Base-by-base conservation (phyloP, 768 basidiomycete species). In the Leccinum variicolor region DNA sequence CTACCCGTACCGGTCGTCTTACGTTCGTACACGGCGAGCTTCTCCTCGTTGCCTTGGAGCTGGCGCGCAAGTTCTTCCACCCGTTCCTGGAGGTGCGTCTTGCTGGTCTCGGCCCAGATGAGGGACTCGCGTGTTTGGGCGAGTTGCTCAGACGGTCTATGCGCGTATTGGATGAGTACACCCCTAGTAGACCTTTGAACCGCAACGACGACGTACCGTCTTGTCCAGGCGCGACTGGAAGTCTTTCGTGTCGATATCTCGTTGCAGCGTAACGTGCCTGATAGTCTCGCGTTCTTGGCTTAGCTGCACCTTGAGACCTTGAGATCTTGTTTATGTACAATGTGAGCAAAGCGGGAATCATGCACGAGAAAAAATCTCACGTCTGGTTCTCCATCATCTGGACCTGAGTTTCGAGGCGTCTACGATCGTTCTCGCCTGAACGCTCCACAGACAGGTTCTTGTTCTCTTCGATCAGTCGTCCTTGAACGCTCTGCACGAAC, bases 21-120 rank as follows among this genome's bases (percentile, higher is more conserved):
- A 34, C 90, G 84, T 67, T 94, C 92, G 64, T 92, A 95, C 3
- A 94, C 90, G 2, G 91, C 79, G 26, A 94, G 80, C 72, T 93
- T 94, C 77, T 94, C 92, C 47, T 86, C 83, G 55, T 85, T 86
- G 29, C 89, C 89, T 60, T 89, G 84, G 6, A 91, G 71, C 60
- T 89, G 86, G 25, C 77, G 74, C 17, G 69, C 67, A 21, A 80
- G 67, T 9, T 75, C 72, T 47, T 75, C 73, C 4, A 74, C 67
- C 34, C 87, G 85, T 61, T 89, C 84, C 68, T 92, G 86, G 7
- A 92, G 79, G 67, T 92, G 87, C 39, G 79, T 85, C 72, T 85
- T 89, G 77, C 84, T 90, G 0, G 87, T 90, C 66, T 92, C 86
- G 3, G 89, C 88, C 15, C 80, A 80, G 29, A 87, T 76, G 9